phyloP scores from a whole-genome alignment of 805 yeast genomes.

The Wickerhamomyces xylosicus region DNA sequence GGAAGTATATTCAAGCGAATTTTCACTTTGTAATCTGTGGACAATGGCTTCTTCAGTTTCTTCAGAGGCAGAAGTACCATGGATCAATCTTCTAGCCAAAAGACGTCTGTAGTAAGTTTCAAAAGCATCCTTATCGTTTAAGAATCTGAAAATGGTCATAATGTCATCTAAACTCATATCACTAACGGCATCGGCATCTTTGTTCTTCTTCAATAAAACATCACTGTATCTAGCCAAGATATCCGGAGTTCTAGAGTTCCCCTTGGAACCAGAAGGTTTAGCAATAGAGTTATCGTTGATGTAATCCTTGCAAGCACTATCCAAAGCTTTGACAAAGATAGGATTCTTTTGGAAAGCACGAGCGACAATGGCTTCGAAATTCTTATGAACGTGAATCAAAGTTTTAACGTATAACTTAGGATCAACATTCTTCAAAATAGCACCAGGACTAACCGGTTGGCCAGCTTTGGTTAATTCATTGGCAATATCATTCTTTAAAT shows the following conservation, averaged over 20 bases:
- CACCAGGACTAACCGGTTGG: slow-evolving; percentile 24
- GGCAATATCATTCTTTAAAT: slow-evolving; percentile 29
- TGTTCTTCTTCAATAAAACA: slow-evolving; percentile 63
- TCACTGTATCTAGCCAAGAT: slow-evolving; percentile 85
- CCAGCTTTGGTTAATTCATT: slow-evolving; percentile 11
- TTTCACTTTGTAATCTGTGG: slow-evolving; percentile 77
- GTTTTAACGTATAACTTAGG: slow-evolving; percentile 78
- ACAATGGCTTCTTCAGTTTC: slow-evolving; percentile 75
- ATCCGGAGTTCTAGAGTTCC: slow-evolving; percentile 79
- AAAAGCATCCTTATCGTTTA: slow-evolving; percentile 91
- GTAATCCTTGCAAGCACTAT: slow-evolving; percentile 76
- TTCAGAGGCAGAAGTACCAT: slow-evolving; percentile 76
- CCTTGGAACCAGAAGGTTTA: slow-evolving; percentile 27
- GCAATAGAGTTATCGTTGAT: slow-evolving; percentile 82
- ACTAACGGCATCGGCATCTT: slow-evolving; percentile 50
- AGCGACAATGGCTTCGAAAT: slow-evolving; percentile 55
- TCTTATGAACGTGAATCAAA: slow-evolving; percentile 56
- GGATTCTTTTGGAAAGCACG: slow-evolving; percentile 65
- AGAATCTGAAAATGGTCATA: slow-evolving; percentile 76
- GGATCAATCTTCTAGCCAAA: slow-evolving; percentile 81
- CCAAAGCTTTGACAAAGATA: slow-evolving; percentile 77
- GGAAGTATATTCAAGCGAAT: slow-evolving; percentile 86
- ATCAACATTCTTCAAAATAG: slow-evolving; percentile 26
- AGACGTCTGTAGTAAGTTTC: slow-evolving; percentile 86
- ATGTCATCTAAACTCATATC: slow-evolving; percentile 79